Evolutionary conservation across 805 yeast genomes (phyloP).

Genomic region (Ogataea thermomethanolica): DNA sequence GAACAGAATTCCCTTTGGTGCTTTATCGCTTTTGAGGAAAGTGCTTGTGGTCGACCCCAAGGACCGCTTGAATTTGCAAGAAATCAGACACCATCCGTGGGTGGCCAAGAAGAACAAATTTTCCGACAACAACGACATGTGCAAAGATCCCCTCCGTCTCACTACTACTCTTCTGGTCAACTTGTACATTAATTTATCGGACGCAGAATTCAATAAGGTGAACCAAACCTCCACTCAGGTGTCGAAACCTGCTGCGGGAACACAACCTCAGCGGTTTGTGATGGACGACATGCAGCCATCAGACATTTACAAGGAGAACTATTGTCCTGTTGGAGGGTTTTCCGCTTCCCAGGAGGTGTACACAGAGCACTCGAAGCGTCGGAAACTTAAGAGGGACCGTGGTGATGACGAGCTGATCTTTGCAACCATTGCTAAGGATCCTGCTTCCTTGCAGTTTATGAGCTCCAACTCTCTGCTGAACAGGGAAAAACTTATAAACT

Average conservation of each 20-base stretch:
- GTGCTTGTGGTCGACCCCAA: constrained; percentile 48
- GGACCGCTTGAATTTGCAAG: constrained; percentile 39
- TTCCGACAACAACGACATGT: constrained; percentile 44
- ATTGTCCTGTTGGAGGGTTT: constrained; percentile 20
- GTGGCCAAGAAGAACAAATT: constrained; percentile 41
- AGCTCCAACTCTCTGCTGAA: constrained; percentile 18
- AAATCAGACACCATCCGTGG: constrained; percentile 56
- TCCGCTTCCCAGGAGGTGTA: constrained; percentile 42
- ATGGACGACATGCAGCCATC: constrained; percentile 36
- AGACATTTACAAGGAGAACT: constrained; percentile 25
- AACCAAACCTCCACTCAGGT: constrained; percentile 26
- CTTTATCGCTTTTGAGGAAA: constrained; percentile 49
- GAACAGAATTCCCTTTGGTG: constrained; percentile 47
- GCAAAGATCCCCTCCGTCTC: constrained; percentile 49
- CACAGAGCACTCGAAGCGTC: constrained; percentile 36
- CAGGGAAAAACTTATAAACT: constrained; percentile 23
- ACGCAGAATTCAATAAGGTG: constrained; percentile 39
- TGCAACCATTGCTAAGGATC: constrained; percentile 44
- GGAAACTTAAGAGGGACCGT: constrained; percentile 26
- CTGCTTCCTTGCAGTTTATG: constrained; percentile 47
- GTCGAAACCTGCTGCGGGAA: constrained; percentile 27
- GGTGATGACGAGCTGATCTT: constrained; percentile 35
- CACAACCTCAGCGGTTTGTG: constrained; percentile 46
- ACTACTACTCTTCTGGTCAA: constrained; percentile 50
- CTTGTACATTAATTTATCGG: constrained; percentile 51